Percentiles rank a stretch among this genome's conserved stretches.
Evolutionary conservation across 2,329 filamentous ascomycete genomes (phyloP).

Genomic region (Ophiostoma quercus): DNA sequence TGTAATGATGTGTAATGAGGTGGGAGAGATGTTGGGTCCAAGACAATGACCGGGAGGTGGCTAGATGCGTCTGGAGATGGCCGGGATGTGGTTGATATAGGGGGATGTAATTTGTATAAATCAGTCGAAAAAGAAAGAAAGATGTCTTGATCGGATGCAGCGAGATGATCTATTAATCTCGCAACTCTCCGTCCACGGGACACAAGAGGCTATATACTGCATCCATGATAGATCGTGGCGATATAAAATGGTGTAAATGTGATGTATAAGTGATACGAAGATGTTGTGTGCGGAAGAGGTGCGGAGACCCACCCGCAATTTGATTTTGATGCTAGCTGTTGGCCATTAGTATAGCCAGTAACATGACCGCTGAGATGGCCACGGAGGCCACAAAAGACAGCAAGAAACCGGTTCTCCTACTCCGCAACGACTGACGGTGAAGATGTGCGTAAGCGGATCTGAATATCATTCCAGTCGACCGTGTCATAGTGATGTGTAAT

Average conservation of each 20-base stretch:
- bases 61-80: conserved; percentile 2
- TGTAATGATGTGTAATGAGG: background rate
- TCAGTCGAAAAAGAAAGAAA: background rate
- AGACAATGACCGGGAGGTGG: background rate
- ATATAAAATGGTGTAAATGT: background rate
- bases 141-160: background rate
- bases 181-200: background rate
- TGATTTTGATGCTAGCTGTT: background rate
- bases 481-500: background rate
- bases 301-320: background rate
- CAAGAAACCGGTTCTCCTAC: background rate
- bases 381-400: background rate
- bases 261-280: background rate
- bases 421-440: background rate
- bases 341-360: background rate
- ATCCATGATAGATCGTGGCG: background rate
- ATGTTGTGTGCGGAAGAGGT: background rate
- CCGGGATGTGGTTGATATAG: background rate
- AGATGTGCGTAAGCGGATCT: background rate
- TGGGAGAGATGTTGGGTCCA: background rate
- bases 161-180: background rate
- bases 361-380: background rate
- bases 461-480: background rate
- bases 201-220: conserved; percentile 2
- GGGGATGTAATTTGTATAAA: background rate